Evolutionary conservation across 495 filamentous ascomycete species (phyloP), one percentile per base, ranked within the genome.

Genomic region (Penicillium antarcticum): DNA sequence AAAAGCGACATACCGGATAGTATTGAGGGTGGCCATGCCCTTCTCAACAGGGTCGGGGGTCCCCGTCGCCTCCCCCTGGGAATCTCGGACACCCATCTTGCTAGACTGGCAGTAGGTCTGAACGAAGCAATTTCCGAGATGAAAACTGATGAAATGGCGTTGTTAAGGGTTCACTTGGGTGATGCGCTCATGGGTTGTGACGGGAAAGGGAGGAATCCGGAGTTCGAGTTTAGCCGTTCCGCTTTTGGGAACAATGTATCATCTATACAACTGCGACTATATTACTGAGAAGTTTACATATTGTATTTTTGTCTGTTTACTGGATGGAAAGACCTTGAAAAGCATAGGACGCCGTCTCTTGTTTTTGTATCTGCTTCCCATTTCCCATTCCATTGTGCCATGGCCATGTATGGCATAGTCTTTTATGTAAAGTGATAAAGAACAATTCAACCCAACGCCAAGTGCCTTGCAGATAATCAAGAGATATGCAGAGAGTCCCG

Each of bases 1-100:
- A 39, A 37, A 21, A 4, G 19, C 26, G 50, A 70, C 78, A 45
- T 77, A 89, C 87, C 81, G 79, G 63, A 95, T 76, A 26, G 87
- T 90, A 48, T 85, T 85, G 48, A 88, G 74, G 34, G 88, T 94
- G 53, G 90, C 89, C 57, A 86, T 83, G 45, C 89, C 86, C 62
- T 83, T 92, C 68, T 90, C 80, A 5, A 87, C 81, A 45, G 80
- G 79, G 55, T 82, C 82, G 29, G 82, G 81, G 32, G 80, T 83
- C 58, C 72, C 72, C 35, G 69, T 68, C 50, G 68, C 68, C 63
- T 83, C 80, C 51, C 74, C 71, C 29, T 70, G 66, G 58, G 70
- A 62, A 53, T 77, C 73, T 64, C 71, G 66, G 53, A 65, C 71
- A 53, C 70, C 76, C 77, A 80, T 80, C 1, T 31, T 68, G 61